Evolutionary conservation across 352 stramenopile species (phyloP), one percentile per base, ranked within the genome.

Genomic region (Phytophthora citrophthora): DNA sequence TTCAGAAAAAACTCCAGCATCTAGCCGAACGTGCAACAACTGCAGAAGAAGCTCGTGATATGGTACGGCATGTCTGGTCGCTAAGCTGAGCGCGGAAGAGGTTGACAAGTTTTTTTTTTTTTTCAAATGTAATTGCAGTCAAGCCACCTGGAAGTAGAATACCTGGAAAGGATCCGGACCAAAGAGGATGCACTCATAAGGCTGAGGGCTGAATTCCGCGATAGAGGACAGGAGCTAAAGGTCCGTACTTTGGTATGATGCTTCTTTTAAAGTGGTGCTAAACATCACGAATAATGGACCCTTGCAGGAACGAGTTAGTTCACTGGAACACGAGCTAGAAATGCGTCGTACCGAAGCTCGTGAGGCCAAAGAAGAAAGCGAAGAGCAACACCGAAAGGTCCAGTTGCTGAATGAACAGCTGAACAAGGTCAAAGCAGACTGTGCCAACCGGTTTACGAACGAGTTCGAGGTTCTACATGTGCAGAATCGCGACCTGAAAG

Each of bases 401-500:
- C 75, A 89, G 38, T 43, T 86, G 20, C 59, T 93, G 15, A 90
- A 88, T 27, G 76, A 91, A n/a, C 68, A 93, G 54, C 73, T 93
- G 8, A 84, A 81, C 46, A 91, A 91, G 56, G 83, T 90, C n/a
- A 88, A 90, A 27, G 69, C 77, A 5, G 81, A 89, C 43, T 88
- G 75, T 55, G 80, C 73, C 0, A 82, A 60, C 38, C 55, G 76
- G 8, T 87, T 86, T 20, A 76, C 73, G 6, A 76, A 53, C 29
- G 81, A 90, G 29, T 72, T 90, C 2, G 81, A 86, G 26, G 46
- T 77, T 4, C 43, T 90, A 5, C 77, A 86, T 44, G 62, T 78
- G 31, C 77, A 91, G 48, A 91, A 91, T 49, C 78, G 79, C 9
- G 79, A 88, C 20, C 53, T 91, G 16, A 88, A 88, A 57, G 56